Percentiles rank a stretch among this genome's conserved stretches.
Conservation (phyloP, 1,139 yeast species). For the Taphrina pruni region DNA sequence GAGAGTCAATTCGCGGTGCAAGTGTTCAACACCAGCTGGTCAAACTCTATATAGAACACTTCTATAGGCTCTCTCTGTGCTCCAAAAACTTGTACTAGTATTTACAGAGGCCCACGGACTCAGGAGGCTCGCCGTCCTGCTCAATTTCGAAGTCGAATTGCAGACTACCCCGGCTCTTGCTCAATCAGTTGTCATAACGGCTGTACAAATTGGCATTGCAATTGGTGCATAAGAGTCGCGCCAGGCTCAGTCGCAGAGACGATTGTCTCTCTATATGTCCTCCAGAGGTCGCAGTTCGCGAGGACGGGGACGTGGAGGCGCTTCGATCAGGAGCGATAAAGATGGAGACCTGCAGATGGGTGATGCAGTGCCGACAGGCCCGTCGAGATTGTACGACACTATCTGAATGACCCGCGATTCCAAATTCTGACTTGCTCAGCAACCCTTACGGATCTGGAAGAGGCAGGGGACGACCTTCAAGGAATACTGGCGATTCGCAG, state of each 20-base stretch:
- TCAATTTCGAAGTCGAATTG: not conserved
- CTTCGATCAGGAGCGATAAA: slow-evolving; percentile 22
- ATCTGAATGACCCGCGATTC: not conserved
- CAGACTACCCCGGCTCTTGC: too few relatives aligned
- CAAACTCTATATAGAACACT: too few relatives aligned
- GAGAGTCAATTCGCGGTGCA: slow-evolving; percentile 1
- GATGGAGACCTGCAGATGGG: slow-evolving; percentile 42
- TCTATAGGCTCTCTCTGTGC: not conserved
- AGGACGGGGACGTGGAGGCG: slow-evolving; percentile 38
- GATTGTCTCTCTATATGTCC: slow-evolving; percentile 10
- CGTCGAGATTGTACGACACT: slow-evolving; percentile 36
- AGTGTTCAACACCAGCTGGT: too few relatives aligned
- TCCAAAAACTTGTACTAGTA: not conserved
- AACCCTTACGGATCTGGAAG: slow-evolving; percentile 37
- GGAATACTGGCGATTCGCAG: slow-evolving; percentile 14
- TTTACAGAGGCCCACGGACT: too few relatives aligned
- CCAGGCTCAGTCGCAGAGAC: not conserved
- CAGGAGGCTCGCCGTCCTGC: too few relatives aligned
- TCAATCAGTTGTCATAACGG: too few relatives aligned
- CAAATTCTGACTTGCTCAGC: slow-evolving; percentile 20
- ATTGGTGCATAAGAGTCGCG: not conserved
- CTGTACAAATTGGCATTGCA: not conserved
- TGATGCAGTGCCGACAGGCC: slow-evolving; percentile 23
- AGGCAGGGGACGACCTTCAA: slow-evolving; percentile 27
- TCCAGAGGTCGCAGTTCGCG: slow-evolving; percentile 26